Percentiles rank a stretch among this genome's conserved stretches.
These are phyloP conservation scores for Mucor saturninus DNA, from an alignment of 371 early-diverging fungal species.

Conservation along the genomic window DNA sequence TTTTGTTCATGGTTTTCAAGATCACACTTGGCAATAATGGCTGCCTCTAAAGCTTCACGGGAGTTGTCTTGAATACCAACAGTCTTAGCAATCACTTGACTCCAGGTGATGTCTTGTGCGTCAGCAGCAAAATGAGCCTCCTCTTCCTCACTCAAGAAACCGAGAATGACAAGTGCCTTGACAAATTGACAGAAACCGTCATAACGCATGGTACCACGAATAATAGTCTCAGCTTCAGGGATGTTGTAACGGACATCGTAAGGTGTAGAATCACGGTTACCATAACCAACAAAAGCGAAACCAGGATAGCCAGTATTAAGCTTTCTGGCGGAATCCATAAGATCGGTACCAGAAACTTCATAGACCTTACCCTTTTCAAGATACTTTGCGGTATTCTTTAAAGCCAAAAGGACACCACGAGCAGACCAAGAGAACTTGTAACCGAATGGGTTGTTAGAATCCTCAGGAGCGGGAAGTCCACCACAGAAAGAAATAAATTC, in stretches of 20 bases:
- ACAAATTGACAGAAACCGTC: slow-evolving; percentile 91
- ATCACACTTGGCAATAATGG: slow-evolving; percentile 53
- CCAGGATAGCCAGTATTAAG: slow-evolving; percentile 87
- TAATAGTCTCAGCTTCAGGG: slow-evolving; percentile 91
- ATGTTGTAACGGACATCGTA: slow-evolving; percentile 95
- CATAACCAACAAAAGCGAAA: slow-evolving; percentile 87
- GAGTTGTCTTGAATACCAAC: slow-evolving; percentile 46
- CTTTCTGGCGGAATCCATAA: slow-evolving; percentile 89
- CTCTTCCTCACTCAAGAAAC: slow-evolving; percentile 85
- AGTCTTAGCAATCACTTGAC: slow-evolving; percentile 66
- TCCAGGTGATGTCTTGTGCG: slow-evolving; percentile 80
- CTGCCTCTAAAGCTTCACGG: slow-evolving; percentile 42
- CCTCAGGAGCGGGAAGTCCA: slow-evolving; percentile 98
- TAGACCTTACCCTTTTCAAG: slow-evolving; percentile 90
- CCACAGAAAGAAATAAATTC: slow-evolving; percentile 98
- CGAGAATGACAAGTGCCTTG: slow-evolving; percentile 91
- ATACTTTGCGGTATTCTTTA: slow-evolving; percentile 90
- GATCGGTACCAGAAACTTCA: slow-evolving; percentile 87
- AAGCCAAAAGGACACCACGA: slow-evolving; percentile 93
- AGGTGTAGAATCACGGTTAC: slow-evolving; percentile 96
- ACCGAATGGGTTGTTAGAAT: slow-evolving; percentile 95
- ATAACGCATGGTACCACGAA: slow-evolving; percentile 95
- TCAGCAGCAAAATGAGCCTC: slow-evolving; percentile 63
- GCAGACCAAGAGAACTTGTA: slow-evolving; percentile 99
- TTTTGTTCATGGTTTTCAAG: slow-evolving; percentile 57